phyloP scores from a whole-genome alignment of 805 yeast species.

The Metschnikowia koreensis region DNA sequence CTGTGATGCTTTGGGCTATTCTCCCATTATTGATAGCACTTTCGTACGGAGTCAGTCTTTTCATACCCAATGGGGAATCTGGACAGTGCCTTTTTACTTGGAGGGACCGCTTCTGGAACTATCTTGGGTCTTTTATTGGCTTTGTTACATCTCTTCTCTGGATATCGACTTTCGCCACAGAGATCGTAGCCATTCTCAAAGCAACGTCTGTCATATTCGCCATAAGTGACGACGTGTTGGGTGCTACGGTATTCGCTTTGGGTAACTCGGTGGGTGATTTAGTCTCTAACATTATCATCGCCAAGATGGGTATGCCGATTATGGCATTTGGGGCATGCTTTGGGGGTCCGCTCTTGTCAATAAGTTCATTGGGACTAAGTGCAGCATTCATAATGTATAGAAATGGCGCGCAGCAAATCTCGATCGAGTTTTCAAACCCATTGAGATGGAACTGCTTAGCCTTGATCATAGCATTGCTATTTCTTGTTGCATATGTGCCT shows the following conservation, averaged over 20 bases:
- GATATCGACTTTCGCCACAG: constrained; percentile 68
- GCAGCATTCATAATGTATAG: constrained; percentile 14
- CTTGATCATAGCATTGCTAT: constrained; percentile 11
- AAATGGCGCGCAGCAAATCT: constrained; percentile 2
- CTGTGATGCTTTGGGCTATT: constrained; percentile 1
- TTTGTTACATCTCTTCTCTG: constrained; percentile 65
- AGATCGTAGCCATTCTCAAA: constrained; percentile 63
- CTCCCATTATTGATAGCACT: not conserved
- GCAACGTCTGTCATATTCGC: constrained; percentile 57
- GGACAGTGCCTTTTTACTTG: constrained; percentile 9
- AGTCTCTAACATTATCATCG: constrained; percentile 77
- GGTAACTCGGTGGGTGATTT: constrained; percentile 94
- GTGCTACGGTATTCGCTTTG: constrained; percentile 83
- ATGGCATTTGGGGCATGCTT: constrained; percentile 96
- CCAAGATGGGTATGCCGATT: constrained; percentile 75
- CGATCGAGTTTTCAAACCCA: constrained; percentile 13
- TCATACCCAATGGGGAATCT: not conserved
- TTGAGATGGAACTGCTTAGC: constrained; percentile 15
- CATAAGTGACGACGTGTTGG: constrained; percentile 76
- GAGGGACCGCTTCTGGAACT: constrained; percentile 16
- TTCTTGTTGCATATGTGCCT: constrained; percentile 13
- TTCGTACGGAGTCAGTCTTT: constrained; percentile 1
- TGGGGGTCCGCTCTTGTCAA: constrained; percentile 84
- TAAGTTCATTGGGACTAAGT: constrained; percentile 79
- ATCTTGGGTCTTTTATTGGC: constrained; percentile 48